Conservation (phyloP, 169 alveolate genomes). For the Cryptosporidium ryanae region DNA sequence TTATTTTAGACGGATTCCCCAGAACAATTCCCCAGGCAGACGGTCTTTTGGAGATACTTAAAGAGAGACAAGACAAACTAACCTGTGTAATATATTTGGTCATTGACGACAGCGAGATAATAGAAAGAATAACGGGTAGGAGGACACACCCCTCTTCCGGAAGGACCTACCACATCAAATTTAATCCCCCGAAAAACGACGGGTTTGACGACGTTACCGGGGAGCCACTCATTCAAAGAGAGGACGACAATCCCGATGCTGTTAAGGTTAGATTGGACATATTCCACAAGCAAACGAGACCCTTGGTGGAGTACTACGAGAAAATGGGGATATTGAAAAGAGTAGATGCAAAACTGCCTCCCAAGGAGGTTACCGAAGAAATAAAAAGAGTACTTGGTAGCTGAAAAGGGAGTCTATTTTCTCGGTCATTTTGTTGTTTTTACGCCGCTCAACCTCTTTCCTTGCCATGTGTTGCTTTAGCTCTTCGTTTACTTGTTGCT, state of each 20-base stretch:
- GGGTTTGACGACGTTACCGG: constrained; percentile 93
- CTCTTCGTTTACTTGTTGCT: no score
- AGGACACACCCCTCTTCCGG: constrained; percentile 93
- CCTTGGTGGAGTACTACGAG: constrained; percentile 84
- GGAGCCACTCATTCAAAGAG: constrained; percentile 85
- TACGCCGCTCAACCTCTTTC: no score
- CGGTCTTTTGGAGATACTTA: constrained; percentile 83
- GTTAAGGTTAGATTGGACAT: constrained; percentile 81
- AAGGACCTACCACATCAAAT: constrained; percentile 91
- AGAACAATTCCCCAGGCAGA: constrained; percentile 92
- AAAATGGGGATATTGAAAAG: constrained; percentile 79
- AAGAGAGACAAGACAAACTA: constrained; percentile 77
- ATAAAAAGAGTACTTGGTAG: constrained; percentile 58
- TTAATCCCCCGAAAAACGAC: constrained; percentile 91
- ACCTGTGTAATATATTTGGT: constrained; percentile 89
- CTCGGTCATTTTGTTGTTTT: no score
- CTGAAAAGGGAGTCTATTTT: not conserved
- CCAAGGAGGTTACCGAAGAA: constrained; percentile 82
- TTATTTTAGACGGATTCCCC: constrained; percentile 95
- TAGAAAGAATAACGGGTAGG: constrained; percentile 92
- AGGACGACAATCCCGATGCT: constrained; percentile 86
- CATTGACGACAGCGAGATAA: constrained; percentile 88
- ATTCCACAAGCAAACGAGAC: constrained; percentile 83
- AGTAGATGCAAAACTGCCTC: constrained; percentile 81
- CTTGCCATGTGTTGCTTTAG: no score